A percentile compares a stretch with the other conserved stretches of the same genome.
Evolutionary conservation across 345 rosid species (phyloP).

Genomic region (Camelina neglecta): DNA sequence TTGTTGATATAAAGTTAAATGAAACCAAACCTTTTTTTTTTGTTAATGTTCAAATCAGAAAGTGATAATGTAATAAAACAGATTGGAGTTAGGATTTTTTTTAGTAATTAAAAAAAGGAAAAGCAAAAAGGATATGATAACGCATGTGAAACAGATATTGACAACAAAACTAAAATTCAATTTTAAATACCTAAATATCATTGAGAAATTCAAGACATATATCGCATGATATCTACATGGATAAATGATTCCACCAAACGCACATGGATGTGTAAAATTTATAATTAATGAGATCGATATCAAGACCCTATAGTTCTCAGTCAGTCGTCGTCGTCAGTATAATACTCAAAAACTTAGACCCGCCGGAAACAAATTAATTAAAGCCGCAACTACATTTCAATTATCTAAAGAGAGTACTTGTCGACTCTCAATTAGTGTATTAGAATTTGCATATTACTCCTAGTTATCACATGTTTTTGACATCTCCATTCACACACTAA

Average conservation of each 20-base stretch:
- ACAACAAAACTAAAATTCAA: not conserved
- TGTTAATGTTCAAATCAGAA: too few species aligned
- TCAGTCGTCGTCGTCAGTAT: conserved; percentile 32
- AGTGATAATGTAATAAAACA: too few species aligned
- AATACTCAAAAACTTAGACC: conserved; percentile 28
- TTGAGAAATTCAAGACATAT: not conserved
- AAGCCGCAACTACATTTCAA: conserved; percentile 27
- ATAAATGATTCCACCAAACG: conserved; percentile 34
- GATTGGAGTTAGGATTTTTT: too few species aligned
- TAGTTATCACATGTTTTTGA: not conserved
- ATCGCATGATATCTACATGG: conserved; percentile 20
- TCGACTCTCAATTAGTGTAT: conserved; percentile 7
- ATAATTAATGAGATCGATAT: conserved; percentile 33
- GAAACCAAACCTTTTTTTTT: too few species aligned
- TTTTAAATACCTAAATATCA: not conserved
- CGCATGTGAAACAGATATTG: not conserved
- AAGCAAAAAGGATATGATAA: not conserved
- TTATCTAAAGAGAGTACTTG: conserved; percentile 21
- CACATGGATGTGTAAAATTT: conserved; percentile 34
- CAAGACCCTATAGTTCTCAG: not conserved
- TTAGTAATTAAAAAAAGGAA: too few species aligned
- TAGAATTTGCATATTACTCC: not conserved
- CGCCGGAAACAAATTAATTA: conserved; percentile 32
- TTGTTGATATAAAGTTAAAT: not conserved
- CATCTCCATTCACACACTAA: not conserved